phyloP scores from a whole-genome alignment of 805 yeast genomes.

The Metschnikowia gelsemii region DNA sequence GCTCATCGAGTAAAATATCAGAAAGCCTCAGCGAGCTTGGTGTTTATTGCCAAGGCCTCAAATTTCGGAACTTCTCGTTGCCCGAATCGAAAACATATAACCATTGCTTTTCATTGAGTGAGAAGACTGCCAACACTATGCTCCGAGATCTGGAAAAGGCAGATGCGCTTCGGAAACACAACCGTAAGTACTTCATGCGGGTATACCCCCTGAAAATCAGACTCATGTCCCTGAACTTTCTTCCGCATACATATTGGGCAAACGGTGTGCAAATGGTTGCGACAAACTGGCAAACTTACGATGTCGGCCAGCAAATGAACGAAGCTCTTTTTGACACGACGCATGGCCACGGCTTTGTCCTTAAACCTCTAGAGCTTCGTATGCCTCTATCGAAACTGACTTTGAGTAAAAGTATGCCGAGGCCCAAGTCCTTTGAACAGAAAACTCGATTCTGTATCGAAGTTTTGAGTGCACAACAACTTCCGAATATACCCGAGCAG shows the following conservation, averaged over 20 bases:
- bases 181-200: constrained; percentile 70
- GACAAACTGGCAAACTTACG: constrained; percentile 93
- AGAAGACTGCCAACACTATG: constrained; percentile 63
- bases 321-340: constrained; percentile 73
- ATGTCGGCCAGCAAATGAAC: constrained; percentile 83
- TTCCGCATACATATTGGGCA: constrained; percentile 78
- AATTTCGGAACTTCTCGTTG: constrained; percentile 76
- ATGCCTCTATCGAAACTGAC: constrained; percentile 30
- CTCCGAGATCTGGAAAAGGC: constrained; percentile 57
- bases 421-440: too few relatives aligned
- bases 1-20: constrained; percentile 27
- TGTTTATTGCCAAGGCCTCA: constrained; percentile 70
- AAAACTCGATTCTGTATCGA: constrained; percentile 28
- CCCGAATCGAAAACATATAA: constrained; percentile 80
- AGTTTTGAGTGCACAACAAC: constrained; percentile 79
- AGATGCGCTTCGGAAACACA: constrained; percentile 69
- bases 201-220: constrained; percentile 84
- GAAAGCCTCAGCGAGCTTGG: constrained; percentile 59
- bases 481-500: constrained; percentile 64
- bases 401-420: constrained; percentile 11
- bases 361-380: constrained; percentile 62
- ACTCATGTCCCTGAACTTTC: constrained; percentile 75
- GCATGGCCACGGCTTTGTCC: constrained; percentile 66
- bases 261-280: constrained; percentile 94
- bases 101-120: constrained; percentile 87